Evolutionary conservation across 768 basidiomycete genomes (phyloP), one percentile per base, ranked within the genome.

Genomic region (Steccherinum ochraceum): DNA sequence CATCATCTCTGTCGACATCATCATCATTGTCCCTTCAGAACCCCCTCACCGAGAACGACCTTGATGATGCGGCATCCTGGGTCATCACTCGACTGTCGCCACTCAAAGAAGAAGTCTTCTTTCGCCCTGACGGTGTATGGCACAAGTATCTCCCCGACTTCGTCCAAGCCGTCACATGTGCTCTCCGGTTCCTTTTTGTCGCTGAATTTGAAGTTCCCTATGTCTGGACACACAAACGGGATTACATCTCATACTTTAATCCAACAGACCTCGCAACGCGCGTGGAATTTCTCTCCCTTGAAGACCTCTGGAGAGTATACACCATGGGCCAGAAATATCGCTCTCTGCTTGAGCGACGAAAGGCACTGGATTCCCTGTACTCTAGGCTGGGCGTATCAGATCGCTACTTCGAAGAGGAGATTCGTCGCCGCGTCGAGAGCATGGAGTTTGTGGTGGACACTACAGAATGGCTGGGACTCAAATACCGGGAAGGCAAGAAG

Each of bases 161-260:
- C 52, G 83, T 92, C 51, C 69, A 80, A 53, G 89, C 93, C 2
- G 89, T 98, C 52, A 81, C 85, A 1, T 80, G 76, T 56, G 82
- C 86, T 44, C 75, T 99, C 27, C 77, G 83, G 26, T 89, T 83
- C 64, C 75, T 98, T 49, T 94, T 98, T 67, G 68, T 91, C 46
- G 82, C 92, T 40, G 82, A 90, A 59, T 86, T 89, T 56, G 96
- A 99, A 65, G 94, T 97, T 5, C 93, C 96, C 0, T 94, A 93
- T 68, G 83, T 98, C 55, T 96, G 89, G 87, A 81, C 83, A 16
- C 92, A 97, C 73, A 90, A 89, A 60, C 80, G 89, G 30, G 96
- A 99, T 65, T 86, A 89, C 61, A 86, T 98, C 60, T 82, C 83
- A 43, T 80, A 87, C 65, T 89, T 89, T 66, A 88, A 92, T 60